Percentiles rank a stretch among this genome's conserved stretches.
phyloP scores from a whole-genome alignment of 257 asterid species.

The Nicotiana attenuata region DNA sequence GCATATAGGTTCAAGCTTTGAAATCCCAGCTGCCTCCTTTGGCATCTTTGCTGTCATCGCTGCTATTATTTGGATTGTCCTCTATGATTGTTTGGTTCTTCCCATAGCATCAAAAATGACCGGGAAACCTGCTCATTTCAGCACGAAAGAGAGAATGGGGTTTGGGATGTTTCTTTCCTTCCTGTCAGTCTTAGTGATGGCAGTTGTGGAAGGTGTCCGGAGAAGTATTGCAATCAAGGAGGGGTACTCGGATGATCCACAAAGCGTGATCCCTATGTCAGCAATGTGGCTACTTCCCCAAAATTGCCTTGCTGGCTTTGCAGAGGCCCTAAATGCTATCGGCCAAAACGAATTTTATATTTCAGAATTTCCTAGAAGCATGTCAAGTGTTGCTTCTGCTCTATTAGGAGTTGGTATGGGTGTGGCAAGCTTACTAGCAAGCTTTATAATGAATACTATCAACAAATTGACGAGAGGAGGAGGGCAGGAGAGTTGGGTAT shows the following conservation, averaged over 20 bases:
- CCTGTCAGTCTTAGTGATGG: slow-evolving; percentile 39
- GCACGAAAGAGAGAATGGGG: slow-evolving; percentile 59
- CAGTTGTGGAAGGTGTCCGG: slow-evolving; percentile 46
- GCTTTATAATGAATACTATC: slow-evolving; percentile 39
- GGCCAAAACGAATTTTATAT: slow-evolving; percentile 63
- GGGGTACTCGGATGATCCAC: slow-evolving; percentile 18
- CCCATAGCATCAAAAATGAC: slow-evolving; percentile 51
- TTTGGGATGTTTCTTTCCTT: slow-evolving; percentile 50
- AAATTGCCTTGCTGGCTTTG: slow-evolving; percentile 45
- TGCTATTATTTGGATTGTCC: slow-evolving; percentile 41
- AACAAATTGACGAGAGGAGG: slow-evolving; percentile 31
- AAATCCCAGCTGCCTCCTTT: slow-evolving; percentile 72
- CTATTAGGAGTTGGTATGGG: slow-evolving; percentile 35
- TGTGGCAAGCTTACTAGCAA: slow-evolving; percentile 44
- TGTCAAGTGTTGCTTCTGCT: slow-evolving; percentile 64
- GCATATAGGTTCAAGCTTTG: slow-evolving; percentile 36
- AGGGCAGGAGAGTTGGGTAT: slow-evolving; percentile 60
- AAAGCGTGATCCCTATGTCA: slow-evolving; percentile 28
- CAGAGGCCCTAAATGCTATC: slow-evolving; percentile 46
- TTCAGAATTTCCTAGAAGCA: slow-evolving; percentile 56
- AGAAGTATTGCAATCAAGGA: slow-evolving; percentile 22
- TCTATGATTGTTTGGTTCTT: slow-evolving; percentile 50
- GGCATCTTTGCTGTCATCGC: slow-evolving; percentile 32
- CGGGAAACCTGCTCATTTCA: slow-evolving; percentile 33
- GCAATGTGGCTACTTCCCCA: slow-evolving; percentile 76